These are phyloP conservation scores for Biscogniauxia marginata DNA, from an alignment of 2,329 filamentous ascomycete genomes.

Conservation along the genomic window DNA sequence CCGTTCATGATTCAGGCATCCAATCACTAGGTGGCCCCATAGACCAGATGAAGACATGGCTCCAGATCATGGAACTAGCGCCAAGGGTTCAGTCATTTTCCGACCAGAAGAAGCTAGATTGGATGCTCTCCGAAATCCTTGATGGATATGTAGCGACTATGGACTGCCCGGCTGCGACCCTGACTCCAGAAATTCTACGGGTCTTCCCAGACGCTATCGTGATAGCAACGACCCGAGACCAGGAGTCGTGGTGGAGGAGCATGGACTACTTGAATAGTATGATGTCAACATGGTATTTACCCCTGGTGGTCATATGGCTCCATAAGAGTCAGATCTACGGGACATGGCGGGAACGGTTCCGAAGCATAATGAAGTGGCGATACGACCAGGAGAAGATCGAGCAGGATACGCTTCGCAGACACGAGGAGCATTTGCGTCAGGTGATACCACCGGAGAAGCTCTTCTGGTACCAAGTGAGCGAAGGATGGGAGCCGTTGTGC, in stretches of 20 bases:
- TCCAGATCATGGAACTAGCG: constrained; percentile 35
- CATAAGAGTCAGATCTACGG: constrained; percentile 33
- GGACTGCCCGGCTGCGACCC: constrained; percentile 43
- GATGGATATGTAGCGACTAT: constrained; percentile 38
- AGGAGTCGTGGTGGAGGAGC: constrained; percentile 38
- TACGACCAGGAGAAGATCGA: constrained; percentile 33
- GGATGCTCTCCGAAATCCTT: constrained; percentile 35
- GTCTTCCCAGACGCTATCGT: constrained; percentile 50
- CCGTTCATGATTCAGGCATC: constrained; percentile 36
- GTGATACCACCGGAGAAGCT: constrained; percentile 35
- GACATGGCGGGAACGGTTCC: constrained; percentile 32
- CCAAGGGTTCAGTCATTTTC: constrained; percentile 29
- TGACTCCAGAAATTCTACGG: constrained; percentile 46
- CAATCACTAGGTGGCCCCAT: constrained; percentile 37
- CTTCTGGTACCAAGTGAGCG: constrained; percentile 35
- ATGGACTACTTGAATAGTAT: constrained; percentile 34
- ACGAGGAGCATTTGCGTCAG: constrained; percentile 32
- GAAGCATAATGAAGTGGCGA: constrained; percentile 30
- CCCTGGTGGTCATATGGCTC: constrained; percentile 33
- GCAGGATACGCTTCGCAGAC: constrained; percentile 28
- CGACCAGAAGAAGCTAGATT: constrained; percentile 35
- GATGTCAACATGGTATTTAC: constrained; percentile 35
- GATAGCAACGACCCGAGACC: constrained; percentile 42
- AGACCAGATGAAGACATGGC: constrained; percentile 34
- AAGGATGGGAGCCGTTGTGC: constrained; percentile 37